Evolutionary conservation across 192 early-diverging fungal species (phyloP).

Genomic region (Coemansia sp.): DNA sequence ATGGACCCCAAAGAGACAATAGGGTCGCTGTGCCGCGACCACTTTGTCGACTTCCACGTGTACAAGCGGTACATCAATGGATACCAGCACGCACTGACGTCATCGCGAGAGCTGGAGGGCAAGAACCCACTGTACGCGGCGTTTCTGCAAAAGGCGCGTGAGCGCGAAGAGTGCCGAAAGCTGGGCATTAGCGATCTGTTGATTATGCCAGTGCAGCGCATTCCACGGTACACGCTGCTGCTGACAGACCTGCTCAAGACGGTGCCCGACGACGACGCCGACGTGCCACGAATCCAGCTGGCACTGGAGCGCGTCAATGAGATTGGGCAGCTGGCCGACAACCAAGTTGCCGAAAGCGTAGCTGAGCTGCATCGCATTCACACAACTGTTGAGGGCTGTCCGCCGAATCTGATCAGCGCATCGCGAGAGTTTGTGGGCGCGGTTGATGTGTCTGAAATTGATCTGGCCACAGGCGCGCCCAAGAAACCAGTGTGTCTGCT

Average conservation of each 20-base stretch:
- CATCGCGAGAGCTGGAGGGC: constrained; percentile 57
- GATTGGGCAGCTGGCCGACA: constrained; percentile 56
- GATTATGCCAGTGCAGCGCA: constrained; percentile 78
- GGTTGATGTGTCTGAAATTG: constrained; percentile 50
- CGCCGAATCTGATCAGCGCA: constrained; percentile 59
- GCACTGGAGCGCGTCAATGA: constrained; percentile 54
- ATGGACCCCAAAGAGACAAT: constrained; percentile 56
- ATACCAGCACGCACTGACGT: constrained; percentile 59
- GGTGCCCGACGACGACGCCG: constrained; percentile 43
- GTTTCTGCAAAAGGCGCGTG: constrained; percentile 57
- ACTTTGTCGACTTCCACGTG: constrained; percentile 63
- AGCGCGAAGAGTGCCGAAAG: constrained; percentile 61
- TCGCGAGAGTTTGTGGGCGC: constrained; percentile 54
- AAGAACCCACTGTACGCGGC: constrained; percentile 56
- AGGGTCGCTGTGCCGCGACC: constrained; percentile 53
- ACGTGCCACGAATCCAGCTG: constrained; percentile 38
- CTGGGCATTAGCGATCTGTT: constrained; percentile 70
- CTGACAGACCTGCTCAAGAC: constrained; percentile 56
- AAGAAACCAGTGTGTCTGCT: constrained; percentile 50
- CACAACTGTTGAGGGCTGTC: constrained; percentile 52
- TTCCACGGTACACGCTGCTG: constrained; percentile 74
- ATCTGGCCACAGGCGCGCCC: constrained; percentile 47
- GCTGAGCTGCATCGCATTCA: constrained; percentile 55
- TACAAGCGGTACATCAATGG: constrained; percentile 66
- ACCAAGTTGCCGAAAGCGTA: constrained; percentile 53